phyloP scores from a whole-genome alignment of 257 asterid species.

The Solanum gracilifrons region DNA sequence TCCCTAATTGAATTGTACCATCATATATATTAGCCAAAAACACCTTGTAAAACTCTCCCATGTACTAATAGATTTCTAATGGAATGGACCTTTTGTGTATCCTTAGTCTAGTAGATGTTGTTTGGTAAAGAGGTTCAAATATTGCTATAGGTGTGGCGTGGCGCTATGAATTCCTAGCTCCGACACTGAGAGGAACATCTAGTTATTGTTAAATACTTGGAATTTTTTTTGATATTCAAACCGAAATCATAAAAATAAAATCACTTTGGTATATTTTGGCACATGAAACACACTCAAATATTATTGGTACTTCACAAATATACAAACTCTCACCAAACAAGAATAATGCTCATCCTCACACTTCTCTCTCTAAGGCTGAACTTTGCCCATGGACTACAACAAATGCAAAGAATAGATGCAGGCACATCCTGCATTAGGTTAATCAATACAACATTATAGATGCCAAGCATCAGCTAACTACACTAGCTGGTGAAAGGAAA shows the following conservation, averaged over 20 bases:
- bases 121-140: neutral
- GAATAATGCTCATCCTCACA: neutral
- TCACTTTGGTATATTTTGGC: neutral
- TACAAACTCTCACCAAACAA: neutral
- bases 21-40: neutral
- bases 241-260: neutral
- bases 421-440: neutral
- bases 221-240: neutral
- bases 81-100: neutral
- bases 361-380: neutral
- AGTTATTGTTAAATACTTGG: neutral
- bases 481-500: neutral
- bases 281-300: neutral
- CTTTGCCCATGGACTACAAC: neutral
- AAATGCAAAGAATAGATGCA: neutral
- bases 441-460: neutral
- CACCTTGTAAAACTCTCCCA: slow-evolving; percentile 6
- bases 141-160: neutral
- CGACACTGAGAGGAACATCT: neutral
- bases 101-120: neutral
- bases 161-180: neutral
- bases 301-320: neutral
- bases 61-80: neutral
- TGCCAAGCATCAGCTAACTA: neutral
- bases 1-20: slow-evolving; percentile 12